A percentile compares a stretch with the other conserved stretches of the same genome.
These are phyloP conservation scores for Solanum hybrid DNA, from an alignment of 305 asterid genomes.

Conservation along the genomic window DNA sequence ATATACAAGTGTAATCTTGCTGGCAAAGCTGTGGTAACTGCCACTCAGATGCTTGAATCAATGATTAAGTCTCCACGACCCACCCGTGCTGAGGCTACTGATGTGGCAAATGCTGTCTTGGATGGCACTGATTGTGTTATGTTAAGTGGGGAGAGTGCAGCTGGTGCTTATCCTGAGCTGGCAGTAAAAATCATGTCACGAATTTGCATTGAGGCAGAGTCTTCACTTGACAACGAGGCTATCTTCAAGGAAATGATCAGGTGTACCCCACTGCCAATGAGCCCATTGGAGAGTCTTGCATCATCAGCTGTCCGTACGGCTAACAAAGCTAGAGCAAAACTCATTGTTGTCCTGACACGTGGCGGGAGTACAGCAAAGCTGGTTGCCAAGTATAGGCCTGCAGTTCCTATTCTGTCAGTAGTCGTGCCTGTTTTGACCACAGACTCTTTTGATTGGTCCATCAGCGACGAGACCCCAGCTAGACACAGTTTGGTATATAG, in stretches of 20 bases:
- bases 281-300: constrained; percentile 57
- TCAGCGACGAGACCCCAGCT: constrained; percentile 59
- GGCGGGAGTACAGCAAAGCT: constrained; percentile 57
- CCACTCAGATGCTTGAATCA: constrained; percentile 63
- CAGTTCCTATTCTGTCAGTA: constrained; percentile 50
- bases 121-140: constrained; percentile 58
- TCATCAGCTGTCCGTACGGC: constrained; percentile 57
- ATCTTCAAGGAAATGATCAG: constrained; percentile 43
- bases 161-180: constrained; percentile 54
- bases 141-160: constrained; percentile 62
- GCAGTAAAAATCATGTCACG: constrained; percentile 52
- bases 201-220: constrained; percentile 53
- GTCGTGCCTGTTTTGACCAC: constrained; percentile 56
- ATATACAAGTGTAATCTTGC: constrained; percentile 58
- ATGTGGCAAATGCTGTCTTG: constrained; percentile 57
- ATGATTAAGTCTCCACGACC: constrained; percentile 70
- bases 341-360: constrained; percentile 54
- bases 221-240: constrained; percentile 43
- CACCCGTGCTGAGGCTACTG: constrained; percentile 70
- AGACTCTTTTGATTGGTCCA: constrained; percentile 63
- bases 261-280: constrained; percentile 54
- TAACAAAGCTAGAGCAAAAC: constrained; percentile 41
- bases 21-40: constrained; percentile 64
- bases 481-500: constrained; percentile 55
- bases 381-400: constrained; percentile 58